Evolutionary conservation across 441 rosid genomes (phyloP).

Genomic region (Pelargonium australe): DNA sequence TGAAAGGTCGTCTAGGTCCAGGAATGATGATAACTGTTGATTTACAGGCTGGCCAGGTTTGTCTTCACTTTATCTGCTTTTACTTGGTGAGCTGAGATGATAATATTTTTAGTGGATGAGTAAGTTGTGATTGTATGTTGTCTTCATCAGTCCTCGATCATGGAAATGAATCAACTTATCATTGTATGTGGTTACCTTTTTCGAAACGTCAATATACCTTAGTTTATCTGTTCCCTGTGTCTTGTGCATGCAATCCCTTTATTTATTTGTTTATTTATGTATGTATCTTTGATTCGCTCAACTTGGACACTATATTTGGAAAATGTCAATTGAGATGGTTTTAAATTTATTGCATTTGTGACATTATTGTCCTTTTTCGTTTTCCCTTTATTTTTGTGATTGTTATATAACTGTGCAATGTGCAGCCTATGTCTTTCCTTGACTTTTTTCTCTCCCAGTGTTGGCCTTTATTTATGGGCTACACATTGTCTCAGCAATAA

Average conservation of each 20-base stretch:
- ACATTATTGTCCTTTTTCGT: not conserved
- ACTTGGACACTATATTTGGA: not conserved
- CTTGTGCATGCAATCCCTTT: not conserved
- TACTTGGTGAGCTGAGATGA: slow-evolving; percentile 6
- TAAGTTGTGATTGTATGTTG: slow-evolving; percentile 3
- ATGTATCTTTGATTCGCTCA: not conserved
- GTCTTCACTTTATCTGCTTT: slow-evolving; percentile 28
- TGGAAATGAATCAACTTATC: not conserved
- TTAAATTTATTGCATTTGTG: not conserved
- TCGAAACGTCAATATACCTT: not conserved
- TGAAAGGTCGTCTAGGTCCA: slow-evolving; percentile 98
- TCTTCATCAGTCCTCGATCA: not conserved
- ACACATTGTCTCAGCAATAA: not conserved
- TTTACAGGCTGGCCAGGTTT: slow-evolving; percentile 81
- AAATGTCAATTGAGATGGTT: not conserved
- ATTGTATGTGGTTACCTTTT: not conserved
- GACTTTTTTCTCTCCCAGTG: not conserved
- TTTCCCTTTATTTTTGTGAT: not conserved
- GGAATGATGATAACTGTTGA: slow-evolving; percentile 99
- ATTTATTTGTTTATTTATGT: not conserved
- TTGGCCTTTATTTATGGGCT: not conserved
- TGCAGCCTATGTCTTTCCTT: not conserved
- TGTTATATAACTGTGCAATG: not conserved
- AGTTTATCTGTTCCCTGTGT: not conserved
- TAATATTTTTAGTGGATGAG: not conserved